A percentile compares a stretch with the other conserved stretches of the same genome.
These are phyloP conservation scores for Meyerozyma sp. DNA, from an alignment of 1,139 yeast genomes.

Conservation along the genomic window DNA sequence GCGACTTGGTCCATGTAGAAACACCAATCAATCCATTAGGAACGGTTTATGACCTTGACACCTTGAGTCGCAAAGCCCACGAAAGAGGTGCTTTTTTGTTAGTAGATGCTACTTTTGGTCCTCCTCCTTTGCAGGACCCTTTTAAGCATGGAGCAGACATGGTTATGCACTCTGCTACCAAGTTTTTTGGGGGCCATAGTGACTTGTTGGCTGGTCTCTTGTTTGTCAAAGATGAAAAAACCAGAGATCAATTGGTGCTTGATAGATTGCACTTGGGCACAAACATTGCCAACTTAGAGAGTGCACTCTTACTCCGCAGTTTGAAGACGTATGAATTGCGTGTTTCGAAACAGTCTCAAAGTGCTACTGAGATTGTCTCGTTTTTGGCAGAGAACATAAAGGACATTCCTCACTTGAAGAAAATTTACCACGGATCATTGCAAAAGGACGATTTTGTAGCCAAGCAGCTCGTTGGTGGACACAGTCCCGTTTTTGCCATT, in stretches of 20 bases:
- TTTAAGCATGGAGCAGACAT: constrained; percentile 72
- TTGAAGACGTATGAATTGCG: constrained; percentile 75
- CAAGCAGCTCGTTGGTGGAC: constrained; percentile 61
- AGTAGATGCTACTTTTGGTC: constrained; percentile 89
- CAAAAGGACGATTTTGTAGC: constrained; percentile 63
- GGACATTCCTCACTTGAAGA: constrained; percentile 43
- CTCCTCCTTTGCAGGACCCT: constrained; percentile 83
- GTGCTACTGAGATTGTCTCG: constrained; percentile 58
- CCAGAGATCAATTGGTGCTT: constrained; percentile 38
- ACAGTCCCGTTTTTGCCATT: constrained; percentile 74
- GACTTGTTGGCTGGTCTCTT: constrained; percentile 81
- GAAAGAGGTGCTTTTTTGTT: constrained; percentile 59
- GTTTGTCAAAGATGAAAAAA: constrained; percentile 50
- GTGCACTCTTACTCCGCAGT: constrained; percentile 69
- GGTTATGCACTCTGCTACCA: constrained; percentile 86
- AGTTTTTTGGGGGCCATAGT: constrained; percentile 92
- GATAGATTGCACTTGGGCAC: constrained; percentile 76
- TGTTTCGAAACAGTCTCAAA: constrained; percentile 57
- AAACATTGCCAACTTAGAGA: constrained; percentile 71
- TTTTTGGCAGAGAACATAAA: constrained; percentile 46
- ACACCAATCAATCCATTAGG: constrained; percentile 90
- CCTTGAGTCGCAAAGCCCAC: constrained; percentile 66
- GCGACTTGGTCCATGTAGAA: constrained; percentile 80
- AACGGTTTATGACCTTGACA: constrained; percentile 53
- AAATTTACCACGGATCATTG: constrained; percentile 66